Evolutionary conservation across 164 flowering plant species (phyloP).

Genomic region (Magnolia kwangsiensis): DNA sequence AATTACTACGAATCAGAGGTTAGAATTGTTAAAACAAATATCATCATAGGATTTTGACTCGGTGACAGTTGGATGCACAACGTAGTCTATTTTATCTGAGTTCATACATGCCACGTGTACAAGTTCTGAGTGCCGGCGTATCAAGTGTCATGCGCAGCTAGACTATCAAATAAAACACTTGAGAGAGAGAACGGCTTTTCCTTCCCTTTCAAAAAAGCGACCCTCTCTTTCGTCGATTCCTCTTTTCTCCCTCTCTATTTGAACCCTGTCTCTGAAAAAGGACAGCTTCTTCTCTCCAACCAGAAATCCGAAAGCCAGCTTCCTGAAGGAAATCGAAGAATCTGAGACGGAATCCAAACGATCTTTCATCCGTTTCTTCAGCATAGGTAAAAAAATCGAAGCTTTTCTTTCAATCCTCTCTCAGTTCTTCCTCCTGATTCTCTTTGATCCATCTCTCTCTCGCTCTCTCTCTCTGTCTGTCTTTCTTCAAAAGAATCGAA

Average conservation of each 20-base stretch:
- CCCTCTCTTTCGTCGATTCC: neutral
- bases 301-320: neutral
- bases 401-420: neutral
- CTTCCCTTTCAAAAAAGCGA: constrained; percentile 5
- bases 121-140: too few relatives aligned
- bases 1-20: too few relatives aligned
- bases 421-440: neutral
- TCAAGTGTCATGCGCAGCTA: neutral
- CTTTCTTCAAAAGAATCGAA: neutral
- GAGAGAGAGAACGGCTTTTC: constrained; percentile 2
- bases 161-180: neutral
- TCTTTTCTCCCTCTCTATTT: constrained; percentile 2
- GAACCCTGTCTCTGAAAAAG: neutral
- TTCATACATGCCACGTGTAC: too few relatives aligned
- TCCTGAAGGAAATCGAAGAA: neutral
- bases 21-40: too few relatives aligned
- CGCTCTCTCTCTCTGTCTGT: neutral
- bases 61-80: too few relatives aligned
- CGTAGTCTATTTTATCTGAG: too few relatives aligned
- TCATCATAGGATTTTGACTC: too few relatives aligned
- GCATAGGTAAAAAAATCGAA: neutral
- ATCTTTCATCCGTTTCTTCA: neutral
- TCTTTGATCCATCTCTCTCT: neutral
- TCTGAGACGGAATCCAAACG: neutral
- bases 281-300: neutral